phyloP scores from a whole-genome alignment of 805 yeast species.

The Candida jianshihensis region DNA sequence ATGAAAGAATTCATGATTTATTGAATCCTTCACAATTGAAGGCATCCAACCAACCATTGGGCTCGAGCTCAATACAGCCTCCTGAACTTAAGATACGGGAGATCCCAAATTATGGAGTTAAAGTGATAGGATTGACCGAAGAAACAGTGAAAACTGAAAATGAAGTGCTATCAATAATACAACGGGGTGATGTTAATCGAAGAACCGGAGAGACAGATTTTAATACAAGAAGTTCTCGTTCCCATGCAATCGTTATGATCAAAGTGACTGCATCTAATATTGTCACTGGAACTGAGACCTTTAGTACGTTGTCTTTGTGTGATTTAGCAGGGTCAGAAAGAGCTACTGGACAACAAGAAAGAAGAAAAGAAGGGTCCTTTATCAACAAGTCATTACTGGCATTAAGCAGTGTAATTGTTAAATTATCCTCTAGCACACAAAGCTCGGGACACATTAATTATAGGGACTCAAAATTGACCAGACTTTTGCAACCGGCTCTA shows the following conservation, averaged over 20 bases:
- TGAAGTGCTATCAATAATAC: constrained; percentile 55
- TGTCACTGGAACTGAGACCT: constrained; percentile 28
- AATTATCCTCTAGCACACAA: constrained; percentile 36
- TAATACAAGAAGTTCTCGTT: constrained; percentile 80
- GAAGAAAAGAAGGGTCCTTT: constrained; percentile 90
- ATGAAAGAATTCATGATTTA: constrained; percentile 82
- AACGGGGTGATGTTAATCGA: constrained; percentile 65
- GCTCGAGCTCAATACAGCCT: constrained; percentile 1
- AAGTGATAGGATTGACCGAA: constrained; percentile 67
- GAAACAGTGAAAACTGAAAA: constrained; percentile 47
- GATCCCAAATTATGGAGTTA: constrained; percentile 63
- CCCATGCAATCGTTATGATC: constrained; percentile 83
- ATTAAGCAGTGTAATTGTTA: constrained; percentile 85
- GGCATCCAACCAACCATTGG: background rate
- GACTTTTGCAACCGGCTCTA: constrained; percentile 85
- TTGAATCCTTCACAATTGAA: constrained; percentile 31
- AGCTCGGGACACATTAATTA: constrained; percentile 73
- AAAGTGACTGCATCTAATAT: constrained; percentile 42
- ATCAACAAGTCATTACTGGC: constrained; percentile 89
- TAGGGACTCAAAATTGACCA: constrained; percentile 86
- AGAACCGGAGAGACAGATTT: constrained; percentile 86
- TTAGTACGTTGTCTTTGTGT: constrained; percentile 73
- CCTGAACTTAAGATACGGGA: constrained; percentile 71
- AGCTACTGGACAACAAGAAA: constrained; percentile 56
- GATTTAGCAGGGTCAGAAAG: constrained; percentile 97